Base-by-base conservation (phyloP, 2,329 filamentous ascomycete genomes). In the Hypoxylon rubiginosum region DNA sequence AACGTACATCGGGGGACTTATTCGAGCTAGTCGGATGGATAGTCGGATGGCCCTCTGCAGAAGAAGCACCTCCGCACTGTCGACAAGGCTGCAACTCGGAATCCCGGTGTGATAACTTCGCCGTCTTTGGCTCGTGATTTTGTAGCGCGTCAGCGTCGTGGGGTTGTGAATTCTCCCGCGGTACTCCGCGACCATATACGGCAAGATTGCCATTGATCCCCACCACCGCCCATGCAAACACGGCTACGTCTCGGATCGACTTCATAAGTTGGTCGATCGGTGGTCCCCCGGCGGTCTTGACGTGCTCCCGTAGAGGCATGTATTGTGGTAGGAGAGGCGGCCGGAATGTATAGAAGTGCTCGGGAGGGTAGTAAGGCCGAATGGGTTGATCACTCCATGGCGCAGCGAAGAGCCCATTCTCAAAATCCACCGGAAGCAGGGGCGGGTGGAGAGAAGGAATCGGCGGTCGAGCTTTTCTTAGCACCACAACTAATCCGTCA, bases 151-250 rank as follows among this genome's bases (percentile, higher is more conserved):
- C 85, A 1, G 87, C 88, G 46, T 85, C 85, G 1, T 83, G 81
- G 1, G 91, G 90, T 64, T 88, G 82, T 30, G 89, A 84, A 66
- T 91, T 88, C n/a, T 87, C 90, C 19, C 78, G 80, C 0, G 91
- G 89, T 28, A 81, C 83, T 2, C 92, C 91, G 4, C 82, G 83
- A 49, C 87, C 83, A 72, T 90, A 91, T 2, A 86, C 83, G 15
- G 89, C 88, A 58, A 95, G 80, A 43, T 88, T 90, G 13, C 91
- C 91, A 76, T 96, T 95, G 81, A 94, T 94, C 21, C 92, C 92
- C 24, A 90, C 88, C 10, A 95, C 80, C 1, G 90, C 91, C 92
- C 92, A 97, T 9, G 92, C 92, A 76, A 97, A 96, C n/a, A 96
- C 91, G 1, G 92, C 92, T 51, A 94, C 91, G 58, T 96, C 92